Conservation (phyloP, 768 basidiomycete genomes). For the Pulveroboletus sp. region DNA sequence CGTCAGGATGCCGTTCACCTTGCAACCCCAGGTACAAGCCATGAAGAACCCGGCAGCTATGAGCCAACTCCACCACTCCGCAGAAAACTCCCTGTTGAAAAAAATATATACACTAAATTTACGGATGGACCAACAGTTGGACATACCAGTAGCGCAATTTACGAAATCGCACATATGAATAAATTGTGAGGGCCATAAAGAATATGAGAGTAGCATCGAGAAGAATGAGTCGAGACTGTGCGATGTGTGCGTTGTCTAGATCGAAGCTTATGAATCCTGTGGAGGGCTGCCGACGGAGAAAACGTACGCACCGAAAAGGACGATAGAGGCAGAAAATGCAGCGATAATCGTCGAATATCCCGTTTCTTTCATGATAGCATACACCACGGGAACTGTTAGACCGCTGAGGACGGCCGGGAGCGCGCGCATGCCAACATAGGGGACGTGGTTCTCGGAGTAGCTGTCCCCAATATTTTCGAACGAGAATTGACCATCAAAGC, state of each 20-base stretch:
- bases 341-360: conserved; percentile 92
- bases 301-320: conserved; percentile 77
- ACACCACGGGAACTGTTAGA: conserved; percentile 87
- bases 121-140: background rate
- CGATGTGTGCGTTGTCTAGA: conserved; percentile 91
- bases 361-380: conserved; percentile 96
- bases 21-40: conserved; percentile 95
- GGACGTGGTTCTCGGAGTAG: conserved; percentile 83
- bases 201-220: conserved; percentile 93
- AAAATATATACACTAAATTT: conserved; percentile 1
- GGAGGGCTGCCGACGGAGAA: background rate
- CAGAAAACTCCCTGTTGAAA: conserved; percentile 72
- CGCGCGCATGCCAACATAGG: conserved; percentile 91
- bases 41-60: conserved; percentile 87
- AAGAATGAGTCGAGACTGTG: conserved; percentile 95
- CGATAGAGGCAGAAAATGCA: conserved; percentile 81
- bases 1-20: conserved; percentile 94
- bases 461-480: conserved; percentile 97
- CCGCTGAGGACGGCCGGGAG: conserved; percentile 90
- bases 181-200: conserved; percentile 93
- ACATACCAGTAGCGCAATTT: conserved; percentile 86
- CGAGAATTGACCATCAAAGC: conserved; percentile 90
- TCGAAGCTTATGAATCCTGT: conserved; percentile 5
- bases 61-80: conserved; percentile 95
- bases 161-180: conserved; percentile 90